These are phyloP conservation scores for Pichia ethanolica DNA, from an alignment of 805 yeast species.

Conservation along the genomic window DNA sequence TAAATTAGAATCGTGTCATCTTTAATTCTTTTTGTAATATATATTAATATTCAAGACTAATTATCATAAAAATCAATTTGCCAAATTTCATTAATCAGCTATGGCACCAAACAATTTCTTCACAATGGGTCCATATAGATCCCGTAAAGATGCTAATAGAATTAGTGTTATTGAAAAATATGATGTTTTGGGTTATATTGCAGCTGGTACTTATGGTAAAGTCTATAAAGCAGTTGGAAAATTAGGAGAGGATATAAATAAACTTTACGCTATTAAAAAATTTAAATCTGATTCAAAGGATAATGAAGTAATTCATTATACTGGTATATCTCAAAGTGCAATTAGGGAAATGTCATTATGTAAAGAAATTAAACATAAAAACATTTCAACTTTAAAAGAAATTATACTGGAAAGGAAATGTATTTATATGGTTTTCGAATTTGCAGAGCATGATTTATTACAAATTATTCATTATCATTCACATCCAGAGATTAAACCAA, in stretches of 20 bases:
- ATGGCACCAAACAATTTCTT: slow-evolving; percentile 50
- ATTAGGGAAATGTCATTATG: slow-evolving; percentile 95
- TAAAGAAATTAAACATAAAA: slow-evolving; percentile 73
- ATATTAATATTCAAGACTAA: no score
- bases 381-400: slow-evolving; percentile 73
- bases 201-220: slow-evolving; percentile 96
- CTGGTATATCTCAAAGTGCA: slow-evolving; percentile 94
- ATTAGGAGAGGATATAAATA: slow-evolving; percentile 19
- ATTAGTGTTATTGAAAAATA: slow-evolving; percentile 76
- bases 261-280: slow-evolving; percentile 81
- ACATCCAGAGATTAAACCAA: slow-evolving; percentile 74
- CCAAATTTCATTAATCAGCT: background rate
- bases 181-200: slow-evolving; percentile 88
- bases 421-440: slow-evolving; percentile 92
- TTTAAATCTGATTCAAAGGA: slow-evolving; percentile 92
- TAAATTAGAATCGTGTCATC: no score
- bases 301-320: slow-evolving; percentile 72
- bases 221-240: slow-evolving; percentile 78
- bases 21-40: no score
- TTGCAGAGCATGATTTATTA: slow-evolving; percentile 89
- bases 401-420: slow-evolving; percentile 81
- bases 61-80: no score
- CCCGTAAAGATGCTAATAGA: slow-evolving; percentile 57
- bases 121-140: slow-evolving; percentile 51
- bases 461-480: slow-evolving; percentile 93